These are phyloP conservation scores for Prosopis cineraria DNA, from an alignment of 306 rosid species.

Conservation along the genomic window DNA sequence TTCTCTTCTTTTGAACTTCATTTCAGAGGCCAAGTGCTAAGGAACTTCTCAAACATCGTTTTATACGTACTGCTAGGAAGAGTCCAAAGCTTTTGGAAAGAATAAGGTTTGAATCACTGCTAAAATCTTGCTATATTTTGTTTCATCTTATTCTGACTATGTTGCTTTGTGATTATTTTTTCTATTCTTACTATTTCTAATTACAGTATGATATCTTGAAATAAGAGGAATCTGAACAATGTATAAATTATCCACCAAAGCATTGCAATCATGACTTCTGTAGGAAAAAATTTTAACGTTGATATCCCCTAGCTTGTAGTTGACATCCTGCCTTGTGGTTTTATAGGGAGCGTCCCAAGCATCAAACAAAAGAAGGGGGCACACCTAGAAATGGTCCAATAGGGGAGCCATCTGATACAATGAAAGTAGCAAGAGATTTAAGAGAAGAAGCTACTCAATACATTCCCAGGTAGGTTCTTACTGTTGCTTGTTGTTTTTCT, in stretches of 20 bases:
- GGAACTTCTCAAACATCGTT: conserved; percentile 25
- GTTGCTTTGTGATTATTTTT: neutral
- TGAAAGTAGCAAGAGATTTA: neutral
- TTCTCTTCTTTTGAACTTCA: conserved; percentile 1
- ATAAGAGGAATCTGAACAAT: neutral
- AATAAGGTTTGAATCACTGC: conserved; percentile 8
- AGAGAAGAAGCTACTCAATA: conserved; percentile 2
- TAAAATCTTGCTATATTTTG: neutral
- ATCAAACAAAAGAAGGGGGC: conserved; percentile 3
- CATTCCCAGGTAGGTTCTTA: conserved; percentile 2
- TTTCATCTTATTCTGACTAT: conserved; percentile 13
- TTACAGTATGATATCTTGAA: neutral
- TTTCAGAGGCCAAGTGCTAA: conserved; percentile 24
- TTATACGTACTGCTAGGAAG: conserved; percentile 13
- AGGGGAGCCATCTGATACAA: conserved; percentile 8
- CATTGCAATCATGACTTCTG: neutral
- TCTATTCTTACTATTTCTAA: conserved; percentile 10
- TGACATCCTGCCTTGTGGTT: neutral
- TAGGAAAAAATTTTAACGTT: neutral
- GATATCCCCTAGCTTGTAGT: neutral
- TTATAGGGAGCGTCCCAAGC: conserved; percentile 18
- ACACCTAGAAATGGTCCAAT: conserved; percentile 14
- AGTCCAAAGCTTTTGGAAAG: conserved; percentile 21
- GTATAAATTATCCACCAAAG: neutral
- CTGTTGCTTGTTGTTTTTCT: neutral